A percentile compares a stretch with the other conserved stretches of the same genome.
Evolutionary conservation across 306 rosid species (phyloP).

Genomic region (Lathyrus aphaca): DNA sequence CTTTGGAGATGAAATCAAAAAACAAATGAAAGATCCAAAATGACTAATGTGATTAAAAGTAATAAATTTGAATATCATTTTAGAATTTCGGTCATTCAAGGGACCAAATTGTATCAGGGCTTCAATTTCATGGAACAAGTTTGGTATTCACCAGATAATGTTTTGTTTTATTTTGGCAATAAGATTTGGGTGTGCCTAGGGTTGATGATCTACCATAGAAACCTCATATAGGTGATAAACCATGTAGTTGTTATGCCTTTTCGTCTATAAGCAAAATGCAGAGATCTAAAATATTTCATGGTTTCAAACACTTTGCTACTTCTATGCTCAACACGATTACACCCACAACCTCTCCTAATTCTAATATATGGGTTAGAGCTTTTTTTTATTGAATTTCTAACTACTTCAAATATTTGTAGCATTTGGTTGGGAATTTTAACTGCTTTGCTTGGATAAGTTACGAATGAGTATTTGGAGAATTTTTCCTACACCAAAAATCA

Average conservation of each 20-base stretch:
- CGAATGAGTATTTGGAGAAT: not conserved
- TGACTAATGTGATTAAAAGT: not conserved
- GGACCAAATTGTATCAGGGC: not conserved
- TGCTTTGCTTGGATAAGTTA: not conserved
- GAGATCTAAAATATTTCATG: slow-evolving; percentile 35
- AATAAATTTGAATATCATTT: not conserved
- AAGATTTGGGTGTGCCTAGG: not conserved
- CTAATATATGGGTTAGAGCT: not conserved
- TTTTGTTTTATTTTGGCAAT: slow-evolving; percentile 26
- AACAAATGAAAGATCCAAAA: not conserved
- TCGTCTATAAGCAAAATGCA: slow-evolving; percentile 37
- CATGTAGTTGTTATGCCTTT: slow-evolving; percentile 47
- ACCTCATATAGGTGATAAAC: slow-evolving; percentile 52
- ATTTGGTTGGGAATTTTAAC: not conserved
- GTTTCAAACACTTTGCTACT: not conserved
- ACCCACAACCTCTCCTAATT: not conserved
- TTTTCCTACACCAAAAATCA: not conserved
- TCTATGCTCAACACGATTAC: not conserved
- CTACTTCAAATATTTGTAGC: not conserved
- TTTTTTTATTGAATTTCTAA: not conserved
- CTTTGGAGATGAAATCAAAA: not conserved
- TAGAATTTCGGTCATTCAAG: not conserved
- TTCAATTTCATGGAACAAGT: not conserved
- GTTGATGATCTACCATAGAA: not conserved
- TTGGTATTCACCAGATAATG: not conserved